Evolutionary conservation across 441 rosid species (phyloP).

Genomic region (Brassica balearica): DNA sequence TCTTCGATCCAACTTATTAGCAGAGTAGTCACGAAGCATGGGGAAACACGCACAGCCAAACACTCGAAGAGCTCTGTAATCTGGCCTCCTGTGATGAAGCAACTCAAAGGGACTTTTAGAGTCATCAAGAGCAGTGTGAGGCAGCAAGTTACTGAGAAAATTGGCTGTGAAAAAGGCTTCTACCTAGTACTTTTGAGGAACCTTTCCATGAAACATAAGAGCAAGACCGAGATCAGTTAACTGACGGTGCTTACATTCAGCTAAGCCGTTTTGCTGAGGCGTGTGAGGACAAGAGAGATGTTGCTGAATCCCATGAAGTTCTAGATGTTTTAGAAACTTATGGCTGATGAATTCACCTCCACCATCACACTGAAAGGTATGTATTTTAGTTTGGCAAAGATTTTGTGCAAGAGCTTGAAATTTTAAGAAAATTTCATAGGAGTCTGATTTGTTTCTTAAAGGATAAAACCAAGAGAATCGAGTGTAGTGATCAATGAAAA

Average conservation of each 20-base stretch:
- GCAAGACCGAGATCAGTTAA: not conserved
- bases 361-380: not conserved
- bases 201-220: not conserved
- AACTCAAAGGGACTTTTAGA: not conserved
- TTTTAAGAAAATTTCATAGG: too few relatives aligned
- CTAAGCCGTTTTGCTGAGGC: not conserved
- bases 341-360: not conserved
- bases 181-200: not conserved
- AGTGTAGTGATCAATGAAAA: not conserved
- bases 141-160: not conserved
- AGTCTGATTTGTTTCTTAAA: too few relatives aligned
- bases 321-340: not conserved
- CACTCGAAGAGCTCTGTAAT: not conserved
- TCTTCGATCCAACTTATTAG: not conserved
- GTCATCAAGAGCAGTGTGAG: not conserved
- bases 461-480: not conserved
- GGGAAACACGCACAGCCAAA: not conserved
- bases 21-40: not conserved
- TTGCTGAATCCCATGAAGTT: not conserved
- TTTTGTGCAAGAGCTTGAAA: not conserved
- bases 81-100: not conserved
- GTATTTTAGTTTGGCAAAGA: not conserved
- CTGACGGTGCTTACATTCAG: not conserved
- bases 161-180: not conserved
- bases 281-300: not conserved